Conservation (phyloP, 2,329 filamentous ascomycete species). For the Sodiomyces alkalinus region DNA sequence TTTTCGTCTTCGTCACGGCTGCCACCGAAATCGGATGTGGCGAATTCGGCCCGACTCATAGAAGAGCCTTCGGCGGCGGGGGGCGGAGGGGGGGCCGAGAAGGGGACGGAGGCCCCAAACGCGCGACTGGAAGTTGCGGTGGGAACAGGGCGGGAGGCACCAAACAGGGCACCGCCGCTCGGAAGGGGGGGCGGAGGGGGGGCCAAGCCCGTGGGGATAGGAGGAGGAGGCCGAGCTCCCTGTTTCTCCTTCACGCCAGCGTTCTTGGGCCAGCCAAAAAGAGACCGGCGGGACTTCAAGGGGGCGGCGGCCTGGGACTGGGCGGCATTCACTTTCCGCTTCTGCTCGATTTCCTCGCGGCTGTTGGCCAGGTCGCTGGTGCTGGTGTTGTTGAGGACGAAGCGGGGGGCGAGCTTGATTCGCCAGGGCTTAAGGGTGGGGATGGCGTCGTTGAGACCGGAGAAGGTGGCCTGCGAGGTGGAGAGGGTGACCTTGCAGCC, state of each 20-base stretch:
- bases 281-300: slow-evolving; percentile 12
- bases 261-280: slow-evolving; percentile 4
- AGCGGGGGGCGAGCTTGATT: slow-evolving; percentile 28
- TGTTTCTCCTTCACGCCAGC: not conserved
- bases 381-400: slow-evolving; percentile 3
- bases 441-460: slow-evolving; percentile 37
- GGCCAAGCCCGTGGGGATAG: not conserved
- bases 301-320: slow-evolving; percentile 7
- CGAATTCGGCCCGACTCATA: no score
- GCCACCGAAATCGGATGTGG: not conserved
- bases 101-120: no score
- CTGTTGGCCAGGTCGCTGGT: slow-evolving; percentile 20
- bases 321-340: slow-evolving; percentile 14
- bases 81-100: no score
- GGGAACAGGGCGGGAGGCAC: not conserved
- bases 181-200: not conserved
- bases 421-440: slow-evolving; percentile 42
- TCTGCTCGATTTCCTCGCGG: slow-evolving; percentile 20
- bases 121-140: no score
- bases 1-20: slow-evolving; percentile 9
- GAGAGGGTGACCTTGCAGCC: slow-evolving; percentile 45
- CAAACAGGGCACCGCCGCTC: not conserved
- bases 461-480: slow-evolving; percentile 45
- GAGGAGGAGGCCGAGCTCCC: not conserved
- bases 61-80: no score